Conservation (phyloP, 164 flowering plant species). For the Annona squamosa region DNA sequence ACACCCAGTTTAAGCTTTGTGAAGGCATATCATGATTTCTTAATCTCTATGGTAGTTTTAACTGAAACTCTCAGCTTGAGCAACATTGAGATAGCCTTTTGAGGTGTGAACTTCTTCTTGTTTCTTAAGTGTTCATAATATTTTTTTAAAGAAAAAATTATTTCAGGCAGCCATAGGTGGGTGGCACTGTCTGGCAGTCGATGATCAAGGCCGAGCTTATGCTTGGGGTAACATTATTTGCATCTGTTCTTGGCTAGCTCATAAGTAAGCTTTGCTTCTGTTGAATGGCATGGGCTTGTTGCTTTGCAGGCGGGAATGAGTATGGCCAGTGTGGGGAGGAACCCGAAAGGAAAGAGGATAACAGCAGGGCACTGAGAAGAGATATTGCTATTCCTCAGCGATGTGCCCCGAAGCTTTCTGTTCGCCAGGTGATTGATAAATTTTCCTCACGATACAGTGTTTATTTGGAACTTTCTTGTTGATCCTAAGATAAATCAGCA, state of each 20-base stretch:
- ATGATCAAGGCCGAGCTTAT: conserved; percentile 91
- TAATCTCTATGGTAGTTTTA: too few species aligned
- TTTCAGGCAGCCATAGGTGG: conserved; percentile 99
- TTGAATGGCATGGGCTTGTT: neutral
- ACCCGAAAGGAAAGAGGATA: conserved; percentile 77
- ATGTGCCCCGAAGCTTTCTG: conserved; percentile 84
- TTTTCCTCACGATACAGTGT: neutral
- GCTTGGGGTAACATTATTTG: conserved; percentile 75
- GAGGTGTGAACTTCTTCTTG: too few species aligned
- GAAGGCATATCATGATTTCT: too few species aligned
- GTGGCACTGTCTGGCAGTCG: conserved; percentile 99
- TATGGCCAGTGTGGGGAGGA: conserved; percentile 99
- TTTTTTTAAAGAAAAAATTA: too few species aligned
- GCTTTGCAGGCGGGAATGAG: conserved; percentile 83
- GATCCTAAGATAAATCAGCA: neutral
- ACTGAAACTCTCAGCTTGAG: neutral
- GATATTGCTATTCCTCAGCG: conserved; percentile 90
- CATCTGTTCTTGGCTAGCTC: neutral
- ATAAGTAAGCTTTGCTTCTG: neutral
- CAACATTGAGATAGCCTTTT: neutral
- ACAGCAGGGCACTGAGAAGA: conserved; percentile 62
- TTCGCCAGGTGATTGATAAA: conserved; percentile 59
- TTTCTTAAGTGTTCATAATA: too few species aligned
- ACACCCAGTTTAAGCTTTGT: too few species aligned
- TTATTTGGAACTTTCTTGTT: neutral